These are phyloP conservation scores for Hypoxylon rickii DNA, from an alignment of 495 filamentous ascomycete genomes.

Conservation along the genomic window DNA sequence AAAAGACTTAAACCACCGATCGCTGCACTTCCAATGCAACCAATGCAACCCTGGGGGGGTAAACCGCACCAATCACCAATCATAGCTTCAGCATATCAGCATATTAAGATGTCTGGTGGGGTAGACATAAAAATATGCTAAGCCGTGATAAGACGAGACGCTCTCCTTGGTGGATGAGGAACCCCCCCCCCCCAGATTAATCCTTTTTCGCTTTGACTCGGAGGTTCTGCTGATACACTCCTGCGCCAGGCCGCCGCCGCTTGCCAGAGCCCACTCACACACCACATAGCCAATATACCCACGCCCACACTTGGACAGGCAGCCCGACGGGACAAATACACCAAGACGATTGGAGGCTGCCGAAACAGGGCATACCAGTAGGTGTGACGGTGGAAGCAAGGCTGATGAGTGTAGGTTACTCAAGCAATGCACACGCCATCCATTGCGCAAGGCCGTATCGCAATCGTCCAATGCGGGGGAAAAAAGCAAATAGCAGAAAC, in stretches of 20 bases:
- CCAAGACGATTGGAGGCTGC: constrained; percentile 19
- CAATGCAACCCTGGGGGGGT: constrained; percentile 28
- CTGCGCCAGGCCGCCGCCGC: constrained; percentile 7
- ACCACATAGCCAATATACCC: too few relatives aligned
- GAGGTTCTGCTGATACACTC: constrained; percentile 17
- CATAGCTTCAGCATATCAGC: too few relatives aligned
- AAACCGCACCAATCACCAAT: constrained; percentile 27
- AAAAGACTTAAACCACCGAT: constrained; percentile 29
- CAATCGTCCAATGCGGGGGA: constrained; percentile 30
- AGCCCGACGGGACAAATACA: too few relatives aligned
- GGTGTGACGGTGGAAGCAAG: constrained; percentile 17
- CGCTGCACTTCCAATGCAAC: constrained; percentile 28
- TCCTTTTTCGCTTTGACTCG: neutral
- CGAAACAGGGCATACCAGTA: constrained; percentile 2
- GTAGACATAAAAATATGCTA: constrained; percentile 1
- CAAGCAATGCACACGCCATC: constrained; percentile 5
- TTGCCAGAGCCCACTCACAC: too few relatives aligned
- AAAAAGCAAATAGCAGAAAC: constrained; percentile 1
- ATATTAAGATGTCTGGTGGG: constrained; percentile 24
- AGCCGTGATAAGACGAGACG: constrained; percentile 26
- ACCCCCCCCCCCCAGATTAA: constrained; percentile 1
- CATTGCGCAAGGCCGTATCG: constrained; percentile 29
- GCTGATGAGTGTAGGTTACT: constrained; percentile 14
- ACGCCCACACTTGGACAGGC: too few relatives aligned
- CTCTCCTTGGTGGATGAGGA: constrained; percentile 26